Percentiles rank a stretch among this genome's conserved stretches.
These are phyloP conservation scores for Rhodosporidiobolus sp. DNA, from an alignment of 768 basidiomycete genomes.

Conservation along the genomic window DNA sequence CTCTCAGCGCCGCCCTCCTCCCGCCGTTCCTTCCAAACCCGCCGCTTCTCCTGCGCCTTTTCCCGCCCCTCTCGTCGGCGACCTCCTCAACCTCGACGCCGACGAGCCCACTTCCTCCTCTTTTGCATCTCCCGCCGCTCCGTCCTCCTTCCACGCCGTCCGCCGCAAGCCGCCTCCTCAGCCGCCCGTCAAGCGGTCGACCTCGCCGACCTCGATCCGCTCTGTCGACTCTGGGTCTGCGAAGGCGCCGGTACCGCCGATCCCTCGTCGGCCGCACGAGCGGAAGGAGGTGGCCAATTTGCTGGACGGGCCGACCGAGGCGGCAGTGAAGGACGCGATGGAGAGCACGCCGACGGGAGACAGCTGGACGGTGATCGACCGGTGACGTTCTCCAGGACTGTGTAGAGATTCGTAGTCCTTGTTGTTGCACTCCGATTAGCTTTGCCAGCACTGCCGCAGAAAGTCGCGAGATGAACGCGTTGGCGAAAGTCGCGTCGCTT, in stretches of 20 bases:
- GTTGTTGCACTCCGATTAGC: no score
- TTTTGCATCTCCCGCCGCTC: not conserved
- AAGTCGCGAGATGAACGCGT: not conserved
- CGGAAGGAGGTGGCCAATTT: no score
- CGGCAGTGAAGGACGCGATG: not conserved
- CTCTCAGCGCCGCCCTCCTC: not conserved
- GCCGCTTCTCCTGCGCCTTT: not conserved
- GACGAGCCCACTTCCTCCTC: not conserved
- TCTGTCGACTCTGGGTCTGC: not conserved
- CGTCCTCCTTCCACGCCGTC: slow-evolving; percentile 20
- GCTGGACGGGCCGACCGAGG: no score
- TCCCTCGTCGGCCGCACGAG: not conserved
- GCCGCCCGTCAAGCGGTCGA: not conserved
- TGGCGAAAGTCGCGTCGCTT: no score
- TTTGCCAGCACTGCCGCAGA: not conserved
- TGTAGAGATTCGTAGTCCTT: no score
- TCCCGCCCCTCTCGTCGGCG: not conserved
- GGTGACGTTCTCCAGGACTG: slow-evolving; percentile 33
- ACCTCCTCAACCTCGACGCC: slow-evolving; percentile 2
- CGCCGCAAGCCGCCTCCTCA: slow-evolving; percentile 8
- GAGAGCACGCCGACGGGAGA: slow-evolving; percentile 21
- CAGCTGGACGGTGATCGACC: slow-evolving; percentile 13
- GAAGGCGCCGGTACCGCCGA: no score
- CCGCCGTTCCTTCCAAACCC: slow-evolving; percentile 20
- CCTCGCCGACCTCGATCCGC: not conserved